Evolutionary conservation across 345 rosid species (phyloP).

Genomic region (Hevea brasiliensis): DNA sequence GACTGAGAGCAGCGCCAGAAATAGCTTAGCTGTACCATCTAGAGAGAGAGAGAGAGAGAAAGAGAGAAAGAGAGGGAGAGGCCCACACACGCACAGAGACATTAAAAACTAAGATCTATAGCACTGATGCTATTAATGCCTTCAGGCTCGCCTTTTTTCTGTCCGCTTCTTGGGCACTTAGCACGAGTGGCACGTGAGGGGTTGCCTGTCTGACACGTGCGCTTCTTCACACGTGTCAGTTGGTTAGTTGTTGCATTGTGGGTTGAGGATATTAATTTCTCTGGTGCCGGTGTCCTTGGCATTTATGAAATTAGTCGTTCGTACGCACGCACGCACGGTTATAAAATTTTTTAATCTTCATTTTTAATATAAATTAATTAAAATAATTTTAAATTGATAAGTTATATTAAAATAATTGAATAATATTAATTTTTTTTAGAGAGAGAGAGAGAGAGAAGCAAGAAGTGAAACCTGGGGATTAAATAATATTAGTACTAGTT

Average conservation of each 20-base stretch:
- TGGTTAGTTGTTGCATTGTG: not conserved
- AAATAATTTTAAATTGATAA: too few relatives aligned
- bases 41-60: conserved; percentile 13
- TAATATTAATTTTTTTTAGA: too few relatives aligned
- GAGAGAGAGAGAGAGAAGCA: too few relatives aligned
- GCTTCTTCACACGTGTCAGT: not conserved
- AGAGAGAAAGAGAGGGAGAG: conserved; percentile 13
- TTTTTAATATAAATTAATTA: too few relatives aligned
- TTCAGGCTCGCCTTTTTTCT: conserved; percentile 27
- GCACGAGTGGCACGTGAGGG: not conserved
- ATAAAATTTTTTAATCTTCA: too few relatives aligned
- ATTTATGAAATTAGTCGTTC: conserved; percentile 9
- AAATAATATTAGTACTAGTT: too few relatives aligned
- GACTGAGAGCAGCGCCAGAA: conserved; percentile 18
- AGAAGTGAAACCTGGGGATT: too few relatives aligned
- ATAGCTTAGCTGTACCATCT: conserved; percentile 35
- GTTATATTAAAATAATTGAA: too few relatives aligned
- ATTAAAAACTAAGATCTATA: conserved; percentile 17
- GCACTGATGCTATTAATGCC: conserved; percentile 32
- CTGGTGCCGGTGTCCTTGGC: conserved; percentile 14
- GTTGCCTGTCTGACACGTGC: not conserved
- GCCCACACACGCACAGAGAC: conserved; percentile 19
- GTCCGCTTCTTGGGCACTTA: not conserved
- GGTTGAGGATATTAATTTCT: conserved; percentile 6
- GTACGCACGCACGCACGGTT: too few relatives aligned